These are phyloP conservation scores for Gossypium australe DNA, from an alignment of 345 rosid genomes.

Conservation along the genomic window DNA sequence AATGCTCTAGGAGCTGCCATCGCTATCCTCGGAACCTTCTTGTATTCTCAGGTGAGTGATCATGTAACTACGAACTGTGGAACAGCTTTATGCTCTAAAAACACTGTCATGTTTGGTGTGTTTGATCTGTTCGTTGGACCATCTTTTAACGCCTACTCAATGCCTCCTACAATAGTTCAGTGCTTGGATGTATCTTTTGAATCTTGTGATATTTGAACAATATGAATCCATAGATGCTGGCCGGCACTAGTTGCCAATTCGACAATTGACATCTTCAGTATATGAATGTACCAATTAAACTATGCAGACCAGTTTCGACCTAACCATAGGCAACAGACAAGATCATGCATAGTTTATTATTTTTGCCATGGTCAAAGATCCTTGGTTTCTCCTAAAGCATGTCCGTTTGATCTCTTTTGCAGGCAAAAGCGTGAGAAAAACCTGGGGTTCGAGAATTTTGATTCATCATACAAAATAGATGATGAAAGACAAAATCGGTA, in stretches of 20 bases:
- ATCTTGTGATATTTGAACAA: background rate
- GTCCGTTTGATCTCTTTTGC: background rate
- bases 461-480: constrained; percentile 1
- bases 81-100: background rate
- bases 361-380: background rate
- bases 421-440: constrained; percentile 9
- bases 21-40: constrained; percentile 91
- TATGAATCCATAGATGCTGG: background rate
- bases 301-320: background rate
- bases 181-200: background rate
- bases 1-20: constrained; percentile 97
- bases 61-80: background rate
- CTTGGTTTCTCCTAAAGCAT: background rate
- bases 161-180: background rate
- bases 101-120: background rate
- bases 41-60: constrained; percentile 82
- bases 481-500: background rate
- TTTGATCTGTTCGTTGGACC: constrained; percentile 4
- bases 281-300: background rate
- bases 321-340: background rate
- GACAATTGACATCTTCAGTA: background rate
- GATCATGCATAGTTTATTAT: constrained; percentile 5
- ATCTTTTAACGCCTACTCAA: background rate
- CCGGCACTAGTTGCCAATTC: background rate
- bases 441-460: constrained; percentile 2